These are phyloP conservation scores for Zhuliangozyma parablackwelliae DNA, from an alignment of 1,139 yeast genomes.

Conservation along the genomic window DNA sequence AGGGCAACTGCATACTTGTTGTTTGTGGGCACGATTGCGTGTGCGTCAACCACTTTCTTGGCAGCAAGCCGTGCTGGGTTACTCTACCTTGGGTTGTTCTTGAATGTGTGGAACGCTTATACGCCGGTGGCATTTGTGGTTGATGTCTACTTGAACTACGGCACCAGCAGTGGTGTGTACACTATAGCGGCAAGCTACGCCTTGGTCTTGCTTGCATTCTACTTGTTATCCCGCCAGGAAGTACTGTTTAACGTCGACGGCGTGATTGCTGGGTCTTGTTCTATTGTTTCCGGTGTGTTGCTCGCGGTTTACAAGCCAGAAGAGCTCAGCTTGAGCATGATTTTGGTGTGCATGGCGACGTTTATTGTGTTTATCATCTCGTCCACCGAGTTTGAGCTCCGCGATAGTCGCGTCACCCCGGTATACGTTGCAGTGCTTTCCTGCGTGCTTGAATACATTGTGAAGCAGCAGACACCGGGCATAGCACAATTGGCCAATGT, in stretches of 20 bases:
- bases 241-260: no score
- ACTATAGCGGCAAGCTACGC: conserved; percentile 5
- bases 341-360: conserved; percentile 22
- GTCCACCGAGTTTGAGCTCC: conserved; percentile 20
- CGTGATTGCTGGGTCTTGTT: no score
- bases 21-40: conserved; percentile 5
- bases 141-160: conserved; percentile 15
- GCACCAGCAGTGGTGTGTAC: not conserved
- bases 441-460: conserved; percentile 19
- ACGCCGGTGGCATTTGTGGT: conserved; percentile 20
- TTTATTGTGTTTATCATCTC: conserved; percentile 21
- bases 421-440: conserved; percentile 17
- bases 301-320: conserved; percentile 3
- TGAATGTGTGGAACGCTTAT: conserved; percentile 24
- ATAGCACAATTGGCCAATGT: conserved; percentile 2
- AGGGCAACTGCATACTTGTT: not conserved
- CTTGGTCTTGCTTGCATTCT: conserved; percentile 6
- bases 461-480: conserved; percentile 5
- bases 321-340: conserved; percentile 15
- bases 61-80: conserved; percentile 20
- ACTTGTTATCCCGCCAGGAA: conserved; percentile 1
- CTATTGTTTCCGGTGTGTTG: conserved; percentile 2
- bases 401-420: conserved; percentile 14
- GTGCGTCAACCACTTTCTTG: conserved; percentile 15
- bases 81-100: conserved; percentile 23